Base-by-base conservation (phyloP, 2,329 filamentous ascomycete species). In the Thelonectria olida region DNA sequence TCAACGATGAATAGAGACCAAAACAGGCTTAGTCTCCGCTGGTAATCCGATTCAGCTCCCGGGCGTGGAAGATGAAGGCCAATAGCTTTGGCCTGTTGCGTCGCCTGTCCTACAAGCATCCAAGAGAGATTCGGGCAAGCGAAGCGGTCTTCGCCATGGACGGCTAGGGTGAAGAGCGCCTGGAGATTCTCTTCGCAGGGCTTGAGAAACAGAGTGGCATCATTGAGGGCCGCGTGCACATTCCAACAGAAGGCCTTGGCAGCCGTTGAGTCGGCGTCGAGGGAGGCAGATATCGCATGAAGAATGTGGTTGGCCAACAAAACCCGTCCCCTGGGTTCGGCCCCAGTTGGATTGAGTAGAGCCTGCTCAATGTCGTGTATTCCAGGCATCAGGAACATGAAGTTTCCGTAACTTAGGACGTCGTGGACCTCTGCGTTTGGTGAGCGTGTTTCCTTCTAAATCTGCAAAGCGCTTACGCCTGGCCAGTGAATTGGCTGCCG, bases 91-190 rank as follows among this genome's bases (percentile, higher is more conserved):
- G 48, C 61, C 5, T 61, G 61, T 3, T 48, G 58, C 17, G 58
- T 61, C 2, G 61, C 61, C 19, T 63, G 61, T 15, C 61, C 53
- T 8, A 62, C 44, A 5, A 63, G 28, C 61, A 63, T 63, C 58
- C 58, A 63, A 0, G 58, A 61, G 4, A 42, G 3, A 17, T 50
- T 61, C 5, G 61, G 61, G 2, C 48, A 62, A 3, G 61, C 19
- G 15, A 58, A 61, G 6, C 38, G 38, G 38, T 63, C 58, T 20
- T 63, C 61, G 0, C 61, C 61, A 17, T 63, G 61, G 0, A 63
- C 20, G 1, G 53, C 53, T 1, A 63, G 13, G 2, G 56, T 8
- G 1, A 47, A 25, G 2, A 63, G 48, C 6, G 53, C 17, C 7
- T 63, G 61, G 1, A 62, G 42, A 10, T 63, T 60, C 12, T 34